phyloP scores from a whole-genome alignment of 257 asterid species.

The Gardenia jasminoides region DNA sequence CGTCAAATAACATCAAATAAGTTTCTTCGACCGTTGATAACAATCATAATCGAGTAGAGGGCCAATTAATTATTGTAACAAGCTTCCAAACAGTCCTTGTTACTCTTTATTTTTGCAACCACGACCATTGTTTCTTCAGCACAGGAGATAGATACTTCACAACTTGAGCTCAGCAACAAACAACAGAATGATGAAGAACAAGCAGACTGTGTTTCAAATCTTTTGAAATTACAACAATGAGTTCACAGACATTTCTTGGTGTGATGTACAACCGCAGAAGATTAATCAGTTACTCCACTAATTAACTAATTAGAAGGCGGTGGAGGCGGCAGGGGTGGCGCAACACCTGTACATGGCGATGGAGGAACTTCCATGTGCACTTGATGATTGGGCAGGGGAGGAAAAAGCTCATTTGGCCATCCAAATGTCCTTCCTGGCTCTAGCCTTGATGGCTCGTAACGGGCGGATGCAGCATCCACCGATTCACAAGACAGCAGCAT shows the following conservation, averaged over 20 bases:
- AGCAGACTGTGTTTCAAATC: not conserved
- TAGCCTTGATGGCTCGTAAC: slow-evolving; percentile 3
- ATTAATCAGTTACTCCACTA: not conserved
- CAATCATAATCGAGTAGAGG: no score
- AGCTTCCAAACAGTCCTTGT: no score
- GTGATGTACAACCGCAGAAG: not conserved
- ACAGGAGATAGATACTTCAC: no score
- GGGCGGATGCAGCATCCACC: not conserved
- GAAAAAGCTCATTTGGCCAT: not conserved
- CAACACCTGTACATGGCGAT: not conserved
- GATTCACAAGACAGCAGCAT: not conserved
- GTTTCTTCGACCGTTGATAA: no score
- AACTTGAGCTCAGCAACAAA: no score
- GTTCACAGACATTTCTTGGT: not conserved
- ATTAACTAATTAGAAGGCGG: not conserved
- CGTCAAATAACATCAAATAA: no score
- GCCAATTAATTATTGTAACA: no score
- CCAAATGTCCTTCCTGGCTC: not conserved
- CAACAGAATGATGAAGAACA: no score
- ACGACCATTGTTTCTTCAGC: no score
- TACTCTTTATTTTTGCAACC: no score
- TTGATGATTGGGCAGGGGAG: not conserved
- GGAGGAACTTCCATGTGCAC: not conserved
- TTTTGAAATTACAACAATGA: no score
- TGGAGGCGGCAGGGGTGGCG: not conserved